These are phyloP conservation scores for Sugiyamaella castrensis DNA, from an alignment of 1,139 yeast species.

Conservation along the genomic window DNA sequence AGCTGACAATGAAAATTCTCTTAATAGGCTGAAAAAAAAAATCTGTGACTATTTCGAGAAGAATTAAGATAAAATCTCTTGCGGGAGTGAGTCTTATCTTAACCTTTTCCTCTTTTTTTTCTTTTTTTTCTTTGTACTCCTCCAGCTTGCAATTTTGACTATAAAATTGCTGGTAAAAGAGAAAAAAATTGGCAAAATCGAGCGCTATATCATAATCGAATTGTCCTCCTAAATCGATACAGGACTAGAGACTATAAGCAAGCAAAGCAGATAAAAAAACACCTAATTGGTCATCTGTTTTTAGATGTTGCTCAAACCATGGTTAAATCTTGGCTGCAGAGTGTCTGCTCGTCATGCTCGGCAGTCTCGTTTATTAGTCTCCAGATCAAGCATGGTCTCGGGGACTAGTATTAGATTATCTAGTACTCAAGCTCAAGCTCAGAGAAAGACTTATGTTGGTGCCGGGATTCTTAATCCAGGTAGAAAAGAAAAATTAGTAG, in stretches of 20 bases:
- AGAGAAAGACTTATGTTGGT: conserved; percentile 45
- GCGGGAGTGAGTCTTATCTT: no score
- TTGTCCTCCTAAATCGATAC: no score
- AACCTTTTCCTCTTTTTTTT: conserved; percentile 1
- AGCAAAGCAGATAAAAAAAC: no score
- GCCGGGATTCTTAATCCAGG: conserved; percentile 51
- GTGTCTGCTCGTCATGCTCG: conserved; percentile 3
- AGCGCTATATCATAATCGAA: no score
- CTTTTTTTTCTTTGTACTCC: conserved; percentile 14
- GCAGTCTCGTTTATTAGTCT: not conserved
- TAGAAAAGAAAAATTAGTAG: conserved; percentile 60
- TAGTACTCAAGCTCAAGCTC: conserved; percentile 2
- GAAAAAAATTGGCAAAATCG: not conserved
- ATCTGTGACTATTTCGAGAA: no score
- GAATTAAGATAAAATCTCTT: no score
- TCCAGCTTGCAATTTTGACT: conserved; percentile 11
- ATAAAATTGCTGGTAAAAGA: conserved; percentile 11
- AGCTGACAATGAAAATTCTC: no score
- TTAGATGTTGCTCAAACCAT: conserved; percentile 4
- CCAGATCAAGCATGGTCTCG: no score
- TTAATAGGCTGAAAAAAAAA: no score
- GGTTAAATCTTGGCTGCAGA: conserved; percentile 6
- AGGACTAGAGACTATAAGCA: no score
- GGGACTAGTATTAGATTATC: not conserved
- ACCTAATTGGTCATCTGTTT: no score